phyloP scores from a whole-genome alignment of 148 eudicot genomes.

The Rhododendron kiyosumense region DNA sequence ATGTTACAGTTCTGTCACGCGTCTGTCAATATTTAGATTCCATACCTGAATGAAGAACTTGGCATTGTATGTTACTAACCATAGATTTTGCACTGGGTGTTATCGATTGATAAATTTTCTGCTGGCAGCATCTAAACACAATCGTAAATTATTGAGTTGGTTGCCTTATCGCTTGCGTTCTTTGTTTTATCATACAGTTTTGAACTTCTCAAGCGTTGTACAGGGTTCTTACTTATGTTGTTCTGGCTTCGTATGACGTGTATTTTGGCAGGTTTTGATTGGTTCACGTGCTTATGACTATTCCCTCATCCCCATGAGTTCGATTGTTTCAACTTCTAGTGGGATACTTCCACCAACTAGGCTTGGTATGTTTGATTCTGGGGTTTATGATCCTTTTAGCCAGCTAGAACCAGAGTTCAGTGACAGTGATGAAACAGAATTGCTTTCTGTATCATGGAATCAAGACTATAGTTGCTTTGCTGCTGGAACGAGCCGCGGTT shows the following conservation, averaged over 20 bases:
- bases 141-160: neutral
- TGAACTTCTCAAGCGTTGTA: neutral
- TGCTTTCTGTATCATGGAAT: slow-evolving; percentile 82
- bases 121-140: neutral
- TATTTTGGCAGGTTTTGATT: slow-evolving; percentile 20
- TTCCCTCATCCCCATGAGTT: slow-evolving; percentile 44
- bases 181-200: neutral
- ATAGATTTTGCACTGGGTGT: neutral
- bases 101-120: neutral
- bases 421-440: slow-evolving; percentile 58
- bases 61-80: neutral
- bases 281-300: slow-evolving; percentile 17
- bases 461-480: slow-evolving; percentile 95
- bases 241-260: neutral
- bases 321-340: slow-evolving; percentile 48
- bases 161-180: neutral
- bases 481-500: slow-evolving; percentile 83
- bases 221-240: neutral
- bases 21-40: neutral
- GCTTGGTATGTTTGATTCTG: slow-evolving; percentile 44
- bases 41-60: neutral
- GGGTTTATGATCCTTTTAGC: slow-evolving; percentile 32
- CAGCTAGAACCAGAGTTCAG: slow-evolving; percentile 33
- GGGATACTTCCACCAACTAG: slow-evolving; percentile 40
- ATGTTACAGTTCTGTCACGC: neutral